Evolutionary conservation across 345 rosid genomes (phyloP), one percentile per base, ranked within the genome.

Genomic region (Salix brachista): DNA sequence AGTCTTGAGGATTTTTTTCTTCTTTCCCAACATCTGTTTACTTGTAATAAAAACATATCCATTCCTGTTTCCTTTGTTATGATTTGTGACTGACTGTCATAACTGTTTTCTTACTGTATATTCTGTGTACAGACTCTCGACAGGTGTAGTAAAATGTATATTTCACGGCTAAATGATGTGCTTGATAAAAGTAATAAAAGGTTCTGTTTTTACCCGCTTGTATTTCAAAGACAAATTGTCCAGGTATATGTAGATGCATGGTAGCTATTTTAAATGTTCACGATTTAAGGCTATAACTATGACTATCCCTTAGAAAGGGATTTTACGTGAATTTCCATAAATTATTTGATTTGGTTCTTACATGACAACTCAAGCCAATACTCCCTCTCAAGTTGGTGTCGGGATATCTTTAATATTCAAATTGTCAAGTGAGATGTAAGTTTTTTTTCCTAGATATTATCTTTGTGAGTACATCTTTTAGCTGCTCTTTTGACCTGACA

Each of bases 121-220:
- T 72, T 78, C 71, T 30, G 16, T 65, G 30, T 67, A 54, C 50
- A 78, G 76, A 72, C 30, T 25, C 30, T 25, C 36, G 17, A 48
- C 16, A 74, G 34, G 65, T 74, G 8, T 23, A 67, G 4, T 12
- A 39, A 76, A 60, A 17, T 32, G 78, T 76, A 76, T 69, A 70
- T 70, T 48, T n/a, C 54, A 44, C 26, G 39, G 21, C 32, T 41
- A 14, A 16, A 68, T 42, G 42, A 28, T 46, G 16, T 37, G 28
- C 39, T 1, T 30, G 32, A 30, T 30, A 30, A 30, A 30, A 30
- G 32, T 30, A 30, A 30, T 30, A 30, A 30, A 2, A 30, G 32
- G 1, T 30, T 30, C 32, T 30, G 32, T 30, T 30, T 2, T 30
- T 30, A 1, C 3, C 32, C 32, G 3, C 32, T 30, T 30, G 32